These are phyloP conservation scores for Melampsora occidentalis DNA, from an alignment of 1,284 basidiomycete species.

Conservation along the genomic window DNA sequence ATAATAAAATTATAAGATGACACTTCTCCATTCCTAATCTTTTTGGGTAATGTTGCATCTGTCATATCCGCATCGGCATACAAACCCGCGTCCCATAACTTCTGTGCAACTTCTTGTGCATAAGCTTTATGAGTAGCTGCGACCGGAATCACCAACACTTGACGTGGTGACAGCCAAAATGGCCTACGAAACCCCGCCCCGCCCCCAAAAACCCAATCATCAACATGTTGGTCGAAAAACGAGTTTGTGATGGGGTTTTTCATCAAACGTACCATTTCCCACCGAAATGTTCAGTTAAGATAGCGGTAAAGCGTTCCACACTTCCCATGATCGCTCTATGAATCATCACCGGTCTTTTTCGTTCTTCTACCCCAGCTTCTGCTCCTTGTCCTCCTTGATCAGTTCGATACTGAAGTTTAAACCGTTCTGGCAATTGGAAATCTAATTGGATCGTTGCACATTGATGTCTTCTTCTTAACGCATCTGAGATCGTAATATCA, in stretches of 20 bases:
- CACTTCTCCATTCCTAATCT: slow-evolving; percentile 85
- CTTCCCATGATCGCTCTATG: slow-evolving; percentile 95
- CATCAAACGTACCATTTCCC: slow-evolving; percentile 89
- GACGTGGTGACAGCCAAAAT: slow-evolving; percentile 95
- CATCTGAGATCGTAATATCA: slow-evolving; percentile 94
- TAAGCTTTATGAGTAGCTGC: slow-evolving; percentile 86
- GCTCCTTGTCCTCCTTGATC: slow-evolving; percentile 58
- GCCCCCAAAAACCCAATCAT: background rate
- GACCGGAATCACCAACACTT: slow-evolving; percentile 90
- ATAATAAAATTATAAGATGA: slow-evolving; percentile 97
- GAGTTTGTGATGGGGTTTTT: too few species aligned
- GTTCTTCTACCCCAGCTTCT: slow-evolving; percentile 55
- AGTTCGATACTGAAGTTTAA: slow-evolving; percentile 86
- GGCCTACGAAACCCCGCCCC: slow-evolving; percentile 70
- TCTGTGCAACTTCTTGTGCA: slow-evolving; percentile 72
- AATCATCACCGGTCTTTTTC: slow-evolving; percentile 89
- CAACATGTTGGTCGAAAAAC: too few species aligned
- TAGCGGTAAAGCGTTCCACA: slow-evolving; percentile 93
- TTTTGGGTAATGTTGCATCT: slow-evolving; percentile 91
- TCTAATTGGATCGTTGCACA: slow-evolving; percentile 99
- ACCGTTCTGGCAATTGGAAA: slow-evolving; percentile 97
- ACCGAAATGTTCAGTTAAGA: slow-evolving; percentile 93
- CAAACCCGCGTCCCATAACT: slow-evolving; percentile 69
- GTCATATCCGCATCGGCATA: slow-evolving; percentile 90
- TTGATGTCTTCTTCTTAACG: slow-evolving; percentile 87